Conservation (phyloP, 192 early-diverging fungal species). For the Podila clonocystis region DNA sequence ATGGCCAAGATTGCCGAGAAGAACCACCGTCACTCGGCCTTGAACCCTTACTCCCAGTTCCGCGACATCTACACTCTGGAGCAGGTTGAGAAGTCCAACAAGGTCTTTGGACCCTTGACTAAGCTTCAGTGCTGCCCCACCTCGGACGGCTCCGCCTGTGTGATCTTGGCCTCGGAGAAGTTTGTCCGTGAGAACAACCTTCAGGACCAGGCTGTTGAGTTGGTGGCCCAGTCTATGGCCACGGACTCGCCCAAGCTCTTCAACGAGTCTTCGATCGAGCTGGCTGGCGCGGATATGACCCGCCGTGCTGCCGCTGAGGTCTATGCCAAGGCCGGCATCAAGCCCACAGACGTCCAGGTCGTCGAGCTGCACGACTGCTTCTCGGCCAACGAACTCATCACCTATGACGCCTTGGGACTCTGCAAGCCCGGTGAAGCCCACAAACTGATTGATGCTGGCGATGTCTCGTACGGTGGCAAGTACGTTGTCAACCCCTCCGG, state of each 20-base stretch:
- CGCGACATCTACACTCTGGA: conserved; percentile 68
- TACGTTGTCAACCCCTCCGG: conserved; percentile 78
- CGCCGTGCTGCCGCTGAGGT: conserved; percentile 66
- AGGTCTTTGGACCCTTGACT: conserved; percentile 76
- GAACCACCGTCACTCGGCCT: conserved; percentile 73
- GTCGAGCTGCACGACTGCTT: conserved; percentile 84
- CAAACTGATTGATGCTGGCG: conserved; percentile 61
- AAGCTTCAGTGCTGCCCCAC: conserved; percentile 82
- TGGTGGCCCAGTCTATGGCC: conserved; percentile 75
- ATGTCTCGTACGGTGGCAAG: conserved; percentile 71
- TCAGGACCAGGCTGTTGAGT: conserved; percentile 71
- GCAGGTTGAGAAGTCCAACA: conserved; percentile 67
- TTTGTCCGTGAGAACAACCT: conserved; percentile 71
- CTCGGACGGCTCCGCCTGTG: conserved; percentile 75
- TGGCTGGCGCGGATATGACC: conserved; percentile 78
- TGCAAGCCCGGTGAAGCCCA: conserved; percentile 72
- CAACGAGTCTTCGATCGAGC: conserved; percentile 63
- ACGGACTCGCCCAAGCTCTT: conserved; percentile 74
- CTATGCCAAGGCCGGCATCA: conserved; percentile 67
- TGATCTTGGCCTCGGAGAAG: conserved; percentile 70
- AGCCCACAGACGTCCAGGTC: conserved; percentile 69
- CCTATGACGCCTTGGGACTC: conserved; percentile 78
- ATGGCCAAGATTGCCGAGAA: conserved; percentile 79
- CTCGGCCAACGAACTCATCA: conserved; percentile 78
- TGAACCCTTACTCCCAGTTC: conserved; percentile 82